phyloP scores from a whole-genome alignment of 2,329 filamentous ascomycete genomes.

The Teratosphaeria zuluensis region DNA sequence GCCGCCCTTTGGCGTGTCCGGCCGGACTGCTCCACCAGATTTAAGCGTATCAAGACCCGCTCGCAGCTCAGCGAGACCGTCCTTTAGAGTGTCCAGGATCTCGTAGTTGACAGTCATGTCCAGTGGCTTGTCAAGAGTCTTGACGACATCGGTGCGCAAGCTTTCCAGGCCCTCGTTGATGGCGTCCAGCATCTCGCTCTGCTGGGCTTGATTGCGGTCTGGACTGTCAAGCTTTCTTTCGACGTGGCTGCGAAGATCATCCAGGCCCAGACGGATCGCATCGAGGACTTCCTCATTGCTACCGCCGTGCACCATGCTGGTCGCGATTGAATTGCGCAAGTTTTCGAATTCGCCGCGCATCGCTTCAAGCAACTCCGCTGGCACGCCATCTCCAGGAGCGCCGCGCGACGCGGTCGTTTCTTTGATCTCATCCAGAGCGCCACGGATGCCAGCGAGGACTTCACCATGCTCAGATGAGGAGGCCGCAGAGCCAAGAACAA shows the following conservation, averaged over 20 bases:
- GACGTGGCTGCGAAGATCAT: slow-evolving; percentile 40
- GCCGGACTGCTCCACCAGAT: slow-evolving; percentile 36
- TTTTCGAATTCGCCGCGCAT: slow-evolving; percentile 43
- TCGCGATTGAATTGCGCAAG: slow-evolving; percentile 33
- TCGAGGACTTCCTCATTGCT: slow-evolving; percentile 41
- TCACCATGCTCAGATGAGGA: slow-evolving; percentile 17
- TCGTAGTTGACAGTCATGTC: slow-evolving; percentile 82
- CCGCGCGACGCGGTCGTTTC: slow-evolving; percentile 19
- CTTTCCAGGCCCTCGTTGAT: slow-evolving; percentile 63
- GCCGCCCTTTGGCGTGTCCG: slow-evolving; percentile 38
- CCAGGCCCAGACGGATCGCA: slow-evolving; percentile 39
- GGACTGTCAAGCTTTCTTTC: slow-evolving; percentile 45
- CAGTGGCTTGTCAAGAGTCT: slow-evolving; percentile 65
- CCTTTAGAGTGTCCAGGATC: slow-evolving; percentile 76
- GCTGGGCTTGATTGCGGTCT: slow-evolving; percentile 42
- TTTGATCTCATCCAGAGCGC: slow-evolving; percentile 30
- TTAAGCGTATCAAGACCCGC: slow-evolving; percentile 71
- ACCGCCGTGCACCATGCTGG: slow-evolving; percentile 30
- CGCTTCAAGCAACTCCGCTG: slow-evolving; percentile 43
- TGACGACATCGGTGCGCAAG: slow-evolving; percentile 64
- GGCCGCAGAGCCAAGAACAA: slow-evolving; percentile 29
- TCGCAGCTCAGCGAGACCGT: slow-evolving; percentile 66
- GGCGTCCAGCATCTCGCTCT: slow-evolving; percentile 50
- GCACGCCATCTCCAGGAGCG: slow-evolving; percentile 21
- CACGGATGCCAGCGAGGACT: slow-evolving; percentile 16